These are phyloP conservation scores for Trifolium dubium DNA, from an alignment of 306 rosid genomes.

Conservation along the genomic window DNA sequence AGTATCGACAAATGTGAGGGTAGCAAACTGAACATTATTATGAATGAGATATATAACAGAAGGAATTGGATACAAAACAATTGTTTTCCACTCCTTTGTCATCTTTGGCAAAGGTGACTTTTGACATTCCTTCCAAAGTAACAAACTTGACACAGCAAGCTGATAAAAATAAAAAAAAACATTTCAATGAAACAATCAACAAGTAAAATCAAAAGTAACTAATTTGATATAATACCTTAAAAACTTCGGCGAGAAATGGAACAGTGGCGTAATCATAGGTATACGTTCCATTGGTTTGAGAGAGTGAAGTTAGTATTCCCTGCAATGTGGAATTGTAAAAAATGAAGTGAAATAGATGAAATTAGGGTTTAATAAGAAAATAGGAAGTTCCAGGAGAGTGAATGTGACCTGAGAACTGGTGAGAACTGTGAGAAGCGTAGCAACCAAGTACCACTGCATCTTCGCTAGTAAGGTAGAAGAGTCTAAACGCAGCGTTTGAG, in stretches of 20 bases:
- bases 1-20: conserved; percentile 86
- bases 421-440: conserved; percentile 52
- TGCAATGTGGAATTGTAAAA: conserved; percentile 39
- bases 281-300: conserved; percentile 77
- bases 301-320: conserved; percentile 89
- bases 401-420: conserved; percentile 54
- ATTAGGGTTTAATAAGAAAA: conserved; percentile 3
- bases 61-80: conserved; percentile 78
- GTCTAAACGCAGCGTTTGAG: too few species aligned
- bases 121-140: conserved; percentile 77
- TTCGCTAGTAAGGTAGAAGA: neutral
- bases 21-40: conserved; percentile 89
- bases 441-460: conserved; percentile 57
- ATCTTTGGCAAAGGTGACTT: conserved; percentile 67
- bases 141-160: conserved; percentile 84
- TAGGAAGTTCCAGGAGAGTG: neutral
- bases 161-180: conserved; percentile 20
- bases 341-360: conserved; percentile 33
- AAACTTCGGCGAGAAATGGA: conserved; percentile 89
- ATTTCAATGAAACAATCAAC: neutral
- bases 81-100: conserved; percentile 86
- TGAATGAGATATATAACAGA: conserved; percentile 82
- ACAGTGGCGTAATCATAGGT: conserved; percentile 90
- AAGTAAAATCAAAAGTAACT: conserved; percentile 10
- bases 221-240: conserved; percentile 55